A percentile compares a stretch with the other conserved stretches of the same genome.
These are phyloP conservation scores for Cryphonectria japonica DNA, from an alignment of 2,329 filamentous ascomycete genomes.

Conservation along the genomic window DNA sequence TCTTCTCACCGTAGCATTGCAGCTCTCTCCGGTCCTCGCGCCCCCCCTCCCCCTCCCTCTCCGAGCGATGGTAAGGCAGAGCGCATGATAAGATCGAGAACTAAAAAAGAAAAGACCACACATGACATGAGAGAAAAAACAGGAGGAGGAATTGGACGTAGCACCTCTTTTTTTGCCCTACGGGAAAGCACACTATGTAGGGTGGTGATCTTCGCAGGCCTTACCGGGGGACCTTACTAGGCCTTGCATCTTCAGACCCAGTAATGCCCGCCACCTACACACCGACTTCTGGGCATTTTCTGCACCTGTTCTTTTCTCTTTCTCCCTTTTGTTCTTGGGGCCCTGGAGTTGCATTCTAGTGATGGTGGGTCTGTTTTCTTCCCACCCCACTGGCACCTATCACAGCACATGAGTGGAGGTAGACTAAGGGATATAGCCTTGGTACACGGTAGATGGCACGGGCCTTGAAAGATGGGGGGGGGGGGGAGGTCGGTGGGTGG, in stretches of 20 bases:
- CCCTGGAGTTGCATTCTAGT: not conserved
- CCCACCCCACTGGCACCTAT: conserved; percentile 1
- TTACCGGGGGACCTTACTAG: not conserved
- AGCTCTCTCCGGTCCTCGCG: not conserved
- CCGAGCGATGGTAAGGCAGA: not conserved
- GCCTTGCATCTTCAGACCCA: not conserved
- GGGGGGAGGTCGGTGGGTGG: not conserved
- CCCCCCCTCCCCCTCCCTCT: too few species aligned
- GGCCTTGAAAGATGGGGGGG: not conserved
- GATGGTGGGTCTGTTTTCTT: not conserved
- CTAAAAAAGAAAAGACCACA: not conserved
- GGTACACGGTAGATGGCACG: conserved; percentile 8
- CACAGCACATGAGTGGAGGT: not conserved
- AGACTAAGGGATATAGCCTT: not conserved
- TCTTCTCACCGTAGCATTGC: not conserved
- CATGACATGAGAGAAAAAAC: not conserved
- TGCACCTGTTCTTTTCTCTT: too few species aligned
- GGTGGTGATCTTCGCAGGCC: not conserved
- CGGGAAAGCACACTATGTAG: not conserved
- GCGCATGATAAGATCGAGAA: not conserved
- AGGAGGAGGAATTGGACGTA: not conserved
- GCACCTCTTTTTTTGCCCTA: too few species aligned
- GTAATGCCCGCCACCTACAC: not conserved
- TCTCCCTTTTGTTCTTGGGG: too few species aligned
- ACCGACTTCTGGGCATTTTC: not conserved